Base-by-base conservation (phyloP, 2,329 filamentous ascomycete genomes). In the Pseudonectria buxi region DNA sequence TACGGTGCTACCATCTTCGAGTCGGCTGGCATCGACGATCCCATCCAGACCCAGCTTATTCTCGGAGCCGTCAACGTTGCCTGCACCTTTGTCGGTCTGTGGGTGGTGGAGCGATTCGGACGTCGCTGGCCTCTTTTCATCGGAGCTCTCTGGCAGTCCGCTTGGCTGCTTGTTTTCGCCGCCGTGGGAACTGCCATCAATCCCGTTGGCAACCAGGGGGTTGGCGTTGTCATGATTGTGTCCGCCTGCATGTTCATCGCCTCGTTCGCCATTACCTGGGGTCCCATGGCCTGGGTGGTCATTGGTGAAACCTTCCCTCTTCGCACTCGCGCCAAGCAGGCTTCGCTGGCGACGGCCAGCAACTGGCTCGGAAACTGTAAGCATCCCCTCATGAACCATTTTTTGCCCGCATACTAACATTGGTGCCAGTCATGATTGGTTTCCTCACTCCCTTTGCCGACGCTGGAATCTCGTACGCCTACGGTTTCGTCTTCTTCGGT, bases 221-320 rank as follows among this genome's bases (percentile, higher is more conserved):
- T 76, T 10, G 81, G 81, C 10, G 74, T 77, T 6, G 71, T 80
- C 41, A 80, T 86, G 72, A 84, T 87, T 46, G 76, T 83, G 9
- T 76, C 81, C 35, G 78, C 81, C 3, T 84, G 78, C 58, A 74
- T 86, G 65, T 87, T 86, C 60, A 86, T 87, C 37, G 73, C 77
- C 32, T 80, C 75, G 2, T 88, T 85, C 47, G 82, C 82, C 3
- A 44, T 67, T 29, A 83, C 79, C 3, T 86, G 79, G 79, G 81
- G 81, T 10, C 81, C 81, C 0, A 75, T 84, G 33, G 68, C 78
- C 5, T 86, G 81, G 81, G 74, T 77, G 24, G 72, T 82, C 37
- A 74, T 80, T 28, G 76, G 76, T 33, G 81, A 85, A 56, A 75
- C 76, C 31, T 85, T 81, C 54, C 72, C 78, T 6, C 64, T 72